Evolutionary conservation across 2,329 filamentous ascomycete species (phyloP), one percentile per base, ranked within the genome.

Genomic region (Arachnomyces sp.): DNA sequence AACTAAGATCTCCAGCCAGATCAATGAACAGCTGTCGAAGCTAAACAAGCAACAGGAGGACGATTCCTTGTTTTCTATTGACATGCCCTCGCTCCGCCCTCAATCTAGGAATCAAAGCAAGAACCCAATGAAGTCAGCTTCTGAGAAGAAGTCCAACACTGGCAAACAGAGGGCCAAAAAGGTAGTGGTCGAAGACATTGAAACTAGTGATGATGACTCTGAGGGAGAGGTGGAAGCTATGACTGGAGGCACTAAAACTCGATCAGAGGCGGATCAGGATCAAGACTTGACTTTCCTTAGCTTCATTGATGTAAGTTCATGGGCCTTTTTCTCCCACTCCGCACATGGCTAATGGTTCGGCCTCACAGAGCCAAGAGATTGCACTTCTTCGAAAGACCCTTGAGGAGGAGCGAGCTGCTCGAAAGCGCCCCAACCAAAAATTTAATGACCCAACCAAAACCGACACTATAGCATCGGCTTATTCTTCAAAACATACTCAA

Each of bases 261-360:
- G 54, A 31, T 13, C 31, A 13, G 36, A 31, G 12, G 36, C 17
- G 4, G 47, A 48, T 12, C 40, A 41, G 7, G 54, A 52, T 4
- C 52, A 58, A 25, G 66, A 74, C 39, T 47, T 75, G 34, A 79
- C 76, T 1, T 61, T 75, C 44, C 52, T 80, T 36, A 79, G 72
- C 55, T 68, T 71, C 43, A 66, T 77, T 44, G 69, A 76, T 51
- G 65, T 65, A 38, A 55, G 60, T 56, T 31, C 25, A 16, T 4
- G 30, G 8, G 14, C 7, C 5, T 16, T 15, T 5, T 14, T 14
- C 30, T 7, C 11, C 3, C 4, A 16, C 34, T 18, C 42, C 4
- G 14, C 21, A 28, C 7, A 18, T 7, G 12, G 31, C 40, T 52
- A 40, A 49, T 25, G 4, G 15, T n/a, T 46, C 11, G 42, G n/a